A percentile compares a stretch with the other conserved stretches of the same genome.
These are phyloP conservation scores for Neurospora hispaniola DNA, from an alignment of 495 filamentous ascomycete genomes.

Conservation along the genomic window DNA sequence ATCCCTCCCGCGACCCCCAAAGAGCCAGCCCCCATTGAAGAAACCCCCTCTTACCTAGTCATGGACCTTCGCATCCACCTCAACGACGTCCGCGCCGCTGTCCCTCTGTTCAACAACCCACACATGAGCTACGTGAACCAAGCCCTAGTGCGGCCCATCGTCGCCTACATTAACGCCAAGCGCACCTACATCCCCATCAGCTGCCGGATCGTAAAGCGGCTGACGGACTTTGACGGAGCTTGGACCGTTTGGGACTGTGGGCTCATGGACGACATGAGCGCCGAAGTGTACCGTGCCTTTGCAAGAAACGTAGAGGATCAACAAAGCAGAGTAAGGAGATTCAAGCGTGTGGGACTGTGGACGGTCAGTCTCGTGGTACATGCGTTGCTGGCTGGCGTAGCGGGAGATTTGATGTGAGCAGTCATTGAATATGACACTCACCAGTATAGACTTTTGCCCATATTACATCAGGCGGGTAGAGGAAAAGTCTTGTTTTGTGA, in stretches of 20 bases:
- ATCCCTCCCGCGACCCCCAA: not conserved
- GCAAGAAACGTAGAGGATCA: slow-evolving; percentile 79
- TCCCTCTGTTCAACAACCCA: slow-evolving; percentile 74
- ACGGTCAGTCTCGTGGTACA: slow-evolving; percentile 83
- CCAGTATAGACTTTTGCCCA: not conserved
- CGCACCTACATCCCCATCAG: slow-evolving; percentile 89
- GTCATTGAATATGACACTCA: not conserved
- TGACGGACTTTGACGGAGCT: slow-evolving; percentile 82
- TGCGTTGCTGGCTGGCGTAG: slow-evolving; percentile 91
- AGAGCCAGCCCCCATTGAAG: slow-evolving; percentile 15
- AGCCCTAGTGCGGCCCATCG: slow-evolving; percentile 87
- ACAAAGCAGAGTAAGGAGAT: slow-evolving; percentile 68
- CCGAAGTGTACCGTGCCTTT: slow-evolving; percentile 89
- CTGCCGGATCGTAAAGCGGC: slow-evolving; percentile 83
- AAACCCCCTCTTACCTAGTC: slow-evolving; percentile 62
- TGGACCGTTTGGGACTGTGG: slow-evolving; percentile 95
- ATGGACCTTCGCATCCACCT: slow-evolving; percentile 87
- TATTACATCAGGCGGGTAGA: not conserved
- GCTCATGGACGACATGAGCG: slow-evolving; percentile 89
- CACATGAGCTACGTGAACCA: slow-evolving; percentile 94
- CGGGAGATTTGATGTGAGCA: slow-evolving; percentile 56
- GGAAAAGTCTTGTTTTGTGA: not conserved
- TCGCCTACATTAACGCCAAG: slow-evolving; percentile 96
- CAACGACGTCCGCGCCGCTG: slow-evolving; percentile 82
- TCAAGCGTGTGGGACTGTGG: slow-evolving; percentile 97